Evolutionary conservation across 1,284 basidiomycete species (phyloP).

Genomic region (Fereydounia khargensis): DNA sequence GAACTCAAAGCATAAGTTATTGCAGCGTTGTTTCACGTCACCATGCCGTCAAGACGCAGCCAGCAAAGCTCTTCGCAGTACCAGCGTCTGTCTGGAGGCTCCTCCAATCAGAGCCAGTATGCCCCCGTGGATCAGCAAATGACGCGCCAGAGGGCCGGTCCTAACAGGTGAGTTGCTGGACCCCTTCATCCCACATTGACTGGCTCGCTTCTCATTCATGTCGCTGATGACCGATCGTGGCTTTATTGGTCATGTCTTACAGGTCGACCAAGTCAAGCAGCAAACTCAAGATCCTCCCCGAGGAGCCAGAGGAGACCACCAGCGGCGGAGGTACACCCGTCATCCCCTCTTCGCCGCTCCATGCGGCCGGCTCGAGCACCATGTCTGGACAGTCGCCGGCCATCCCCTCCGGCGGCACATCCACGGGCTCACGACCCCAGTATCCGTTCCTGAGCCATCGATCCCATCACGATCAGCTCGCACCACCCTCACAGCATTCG

Average conservation of each 20-base stretch:
- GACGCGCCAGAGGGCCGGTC: not conserved
- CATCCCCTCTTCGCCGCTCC: conserved; percentile 16
- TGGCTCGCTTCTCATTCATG: not conserved
- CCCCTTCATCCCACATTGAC: not conserved
- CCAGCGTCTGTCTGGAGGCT: too few species aligned
- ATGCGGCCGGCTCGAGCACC: conserved; percentile 1
- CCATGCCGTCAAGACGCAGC: too few species aligned
- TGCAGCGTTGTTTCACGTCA: too few species aligned
- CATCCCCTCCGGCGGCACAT: conserved; percentile 51
- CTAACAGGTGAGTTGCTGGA: not conserved
- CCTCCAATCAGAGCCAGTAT: not conserved
- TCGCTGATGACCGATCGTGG: not conserved
- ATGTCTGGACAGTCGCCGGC: conserved; percentile 27
- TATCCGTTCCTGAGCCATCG: not conserved
- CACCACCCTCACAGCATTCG: conserved; percentile 9
- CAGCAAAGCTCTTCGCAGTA: too few species aligned
- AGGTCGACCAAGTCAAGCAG: conserved; percentile 76
- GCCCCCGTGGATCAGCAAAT: not conserved
- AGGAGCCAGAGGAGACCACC: conserved; percentile 70
- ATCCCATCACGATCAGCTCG: not conserved
- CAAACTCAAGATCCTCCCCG: conserved; percentile 89
- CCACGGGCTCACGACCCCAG: conserved; percentile 55
- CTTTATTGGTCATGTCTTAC: not conserved
- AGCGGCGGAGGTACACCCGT: conserved; percentile 13
- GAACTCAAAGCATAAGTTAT: too few species aligned